Evolutionary conservation across 2,329 filamentous ascomycete species (phyloP), one percentile per base, ranked within the genome.

Genomic region (Berkeleyomyces rouxiae): DNA sequence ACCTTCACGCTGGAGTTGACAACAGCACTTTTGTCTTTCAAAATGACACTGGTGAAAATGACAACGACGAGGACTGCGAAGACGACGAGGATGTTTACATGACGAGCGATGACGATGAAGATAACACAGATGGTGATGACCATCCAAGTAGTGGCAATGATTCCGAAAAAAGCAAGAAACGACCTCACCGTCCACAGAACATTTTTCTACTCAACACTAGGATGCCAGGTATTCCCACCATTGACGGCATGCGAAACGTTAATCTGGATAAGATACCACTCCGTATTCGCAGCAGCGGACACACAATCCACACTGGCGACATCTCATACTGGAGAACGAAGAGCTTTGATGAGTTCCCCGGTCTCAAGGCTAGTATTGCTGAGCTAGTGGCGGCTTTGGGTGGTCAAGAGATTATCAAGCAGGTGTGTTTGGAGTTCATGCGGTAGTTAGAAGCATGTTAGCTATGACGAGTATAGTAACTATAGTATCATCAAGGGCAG

Each of bases 321-420:
- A 74, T 88, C 7, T 75, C 80, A 2, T 74, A 74, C 2, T 90
- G 87, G 86, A 82, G 0, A 69, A 73, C 1, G 76, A 79, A 57
- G 72, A 74, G 42, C 72, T 23, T 86, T 2, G 70, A 72, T 10
- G 75, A 83, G 58, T 71, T 74, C 16, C 71, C 73, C 4, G 77
- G 77, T 0, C 71, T 87, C 42, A 87, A 85, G 69, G 79, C 81
- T 0, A 76, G 78, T 43, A 78, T 90, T 64, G 85, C 82, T 1
- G 85, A 90, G 68, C 70, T 90, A 59, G 80, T 84, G 3, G 84
- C 86, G 3, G 80, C 81, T 9, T 71, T 89, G 53, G 87, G 87
- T 0, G 62, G 51, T 40, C 75, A 79, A 1, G 81, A 85, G 51
- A 70, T 85, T 58, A 75, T 82, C 53, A 73, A 72, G 23, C 74